These are phyloP conservation scores for Ceratocystis lukuohia DNA, from an alignment of 2,329 filamentous ascomycete genomes.

Conservation along the genomic window DNA sequence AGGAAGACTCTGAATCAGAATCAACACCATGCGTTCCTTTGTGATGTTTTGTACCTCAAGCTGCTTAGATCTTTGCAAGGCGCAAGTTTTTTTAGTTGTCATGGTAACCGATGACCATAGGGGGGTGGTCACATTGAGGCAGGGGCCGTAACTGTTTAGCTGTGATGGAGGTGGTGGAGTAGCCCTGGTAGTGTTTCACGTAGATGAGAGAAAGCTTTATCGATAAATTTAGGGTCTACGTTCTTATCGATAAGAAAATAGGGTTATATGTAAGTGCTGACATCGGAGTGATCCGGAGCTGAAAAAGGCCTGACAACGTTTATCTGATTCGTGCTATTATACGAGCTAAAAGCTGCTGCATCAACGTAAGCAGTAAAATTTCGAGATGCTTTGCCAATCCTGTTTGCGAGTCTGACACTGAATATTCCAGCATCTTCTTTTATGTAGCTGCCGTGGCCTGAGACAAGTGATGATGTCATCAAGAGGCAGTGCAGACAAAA, in stretches of 20 bases:
- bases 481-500: background rate
- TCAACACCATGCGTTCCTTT: background rate
- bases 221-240: background rate
- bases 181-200: background rate
- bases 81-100: background rate
- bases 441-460: no score
- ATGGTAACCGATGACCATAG: background rate
- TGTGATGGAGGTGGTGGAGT: background rate
- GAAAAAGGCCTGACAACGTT: no score
- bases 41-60: background rate
- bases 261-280: background rate
- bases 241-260: background rate
- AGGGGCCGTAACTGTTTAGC: no score
- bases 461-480: conserved; percentile 2
- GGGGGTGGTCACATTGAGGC: background rate
- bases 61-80: background rate
- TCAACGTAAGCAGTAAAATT: no score
- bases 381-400: background rate
- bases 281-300: background rate
- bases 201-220: background rate
- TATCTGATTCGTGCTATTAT: no score
- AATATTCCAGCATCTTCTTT: background rate
- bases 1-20: background rate
- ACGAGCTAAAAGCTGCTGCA: no score
- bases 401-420: background rate